A percentile compares a stretch with the other conserved stretches of the same genome.
These are phyloP conservation scores for Solanum piurae DNA, from an alignment of 257 asterid genomes.

Conservation along the genomic window DNA sequence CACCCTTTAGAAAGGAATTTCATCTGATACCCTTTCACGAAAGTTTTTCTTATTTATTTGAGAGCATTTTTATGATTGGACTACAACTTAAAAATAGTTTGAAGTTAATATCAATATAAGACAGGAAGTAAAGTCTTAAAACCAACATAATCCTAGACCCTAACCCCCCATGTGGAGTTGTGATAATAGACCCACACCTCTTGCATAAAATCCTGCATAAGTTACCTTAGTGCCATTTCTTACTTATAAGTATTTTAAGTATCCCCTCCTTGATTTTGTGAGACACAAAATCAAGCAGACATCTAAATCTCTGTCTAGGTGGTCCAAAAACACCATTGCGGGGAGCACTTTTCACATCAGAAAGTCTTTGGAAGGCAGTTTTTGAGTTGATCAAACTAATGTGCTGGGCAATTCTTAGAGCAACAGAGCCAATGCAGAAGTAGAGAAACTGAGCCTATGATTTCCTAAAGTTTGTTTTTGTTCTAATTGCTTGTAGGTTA, in stretches of 20 bases:
- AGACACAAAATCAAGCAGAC: neutral
- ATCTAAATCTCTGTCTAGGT: neutral
- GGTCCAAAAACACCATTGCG: neutral
- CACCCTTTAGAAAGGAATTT: neutral
- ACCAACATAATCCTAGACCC: neutral
- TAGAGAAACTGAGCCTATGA: neutral
- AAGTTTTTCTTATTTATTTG: neutral
- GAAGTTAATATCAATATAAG: neutral
- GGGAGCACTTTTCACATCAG: neutral
- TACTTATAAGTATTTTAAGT: neutral
- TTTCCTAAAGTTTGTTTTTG: neutral
- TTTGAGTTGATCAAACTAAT: neutral
- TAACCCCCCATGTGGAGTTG: neutral
- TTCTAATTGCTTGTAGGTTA: neutral
- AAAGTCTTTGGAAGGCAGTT: neutral
- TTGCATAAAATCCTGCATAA: neutral
- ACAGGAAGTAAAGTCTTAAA: neutral
- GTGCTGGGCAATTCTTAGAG: neutral
- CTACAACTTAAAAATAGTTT: neutral
- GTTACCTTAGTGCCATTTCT: neutral
- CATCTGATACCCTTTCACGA: neutral
- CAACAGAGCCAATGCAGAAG: neutral
- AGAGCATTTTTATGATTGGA: neutral
- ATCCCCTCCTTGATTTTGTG: neutral
- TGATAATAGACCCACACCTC: neutral